Evolutionary conservation across 2,329 filamentous ascomycete genomes (phyloP), one percentile per base, ranked within the genome.

Genomic region (Chalaropsis thielavioides): DNA sequence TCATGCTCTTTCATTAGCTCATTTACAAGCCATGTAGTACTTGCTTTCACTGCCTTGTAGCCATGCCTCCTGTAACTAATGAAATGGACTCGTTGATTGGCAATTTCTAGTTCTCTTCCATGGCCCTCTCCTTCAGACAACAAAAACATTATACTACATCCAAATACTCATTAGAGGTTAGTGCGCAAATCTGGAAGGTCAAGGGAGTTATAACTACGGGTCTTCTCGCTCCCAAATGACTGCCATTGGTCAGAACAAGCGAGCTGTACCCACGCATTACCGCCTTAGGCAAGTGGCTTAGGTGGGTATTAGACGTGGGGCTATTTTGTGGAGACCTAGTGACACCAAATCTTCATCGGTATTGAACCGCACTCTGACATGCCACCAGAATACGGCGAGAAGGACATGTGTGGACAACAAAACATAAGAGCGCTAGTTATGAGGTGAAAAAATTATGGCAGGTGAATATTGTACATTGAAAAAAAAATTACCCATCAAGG

Each of bases 191-290:
- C 17, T 17, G 24, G 24, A 19, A 58, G 51, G 31, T 58, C 51
- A 58, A 58, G 31, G 22, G 27, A 35, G n/a, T 35, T 17, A 17
- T 31, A 58, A 46, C 22, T 40, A 7, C 15, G 56, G 41, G 40
- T 31, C 38, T 49, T 62, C 58, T 65, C 63, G 63, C 63, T 65
- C 67, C 64, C 62, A 62, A 51, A 61, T 63, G n/a, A 17, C 54
- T 41, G 13, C 63, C 46, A 68, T 68, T 68, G 67, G 67, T 43
- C 43, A 38, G 17, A 61, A 63, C 49, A 68, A 68, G 67, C 67
- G 67, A 68, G 64, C 61, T 54, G 54, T 46, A 64, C 59, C 54
- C 51, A 58, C 46, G 24, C 46, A 15, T 24, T 58, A 8, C 51
- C 24, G 27, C 17, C 51, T 35, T 58, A 4, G 51, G 51, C 11